Percentiles rank a stretch among this genome's conserved stretches.
Conservation (phyloP, 495 filamentous ascomycete genomes). For the Clohesyomyces aquaticus region DNA sequence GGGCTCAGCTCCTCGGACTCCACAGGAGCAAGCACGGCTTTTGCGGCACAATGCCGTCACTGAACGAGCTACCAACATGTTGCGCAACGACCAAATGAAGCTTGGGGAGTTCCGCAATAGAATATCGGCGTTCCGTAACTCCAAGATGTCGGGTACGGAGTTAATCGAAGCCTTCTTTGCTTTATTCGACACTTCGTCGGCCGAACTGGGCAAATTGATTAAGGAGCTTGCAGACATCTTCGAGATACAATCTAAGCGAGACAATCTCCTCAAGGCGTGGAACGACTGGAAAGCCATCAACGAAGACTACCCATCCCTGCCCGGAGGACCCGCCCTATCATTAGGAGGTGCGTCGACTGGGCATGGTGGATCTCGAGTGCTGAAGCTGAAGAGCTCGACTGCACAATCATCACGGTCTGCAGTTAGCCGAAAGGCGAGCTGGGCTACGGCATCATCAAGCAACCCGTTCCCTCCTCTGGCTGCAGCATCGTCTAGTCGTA, state of each 20-base stretch:
- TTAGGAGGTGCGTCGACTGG: slow-evolving; percentile 54
- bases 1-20: slow-evolving; percentile 50
- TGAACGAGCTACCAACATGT: slow-evolving; percentile 78
- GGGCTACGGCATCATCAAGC: slow-evolving; percentile 46
- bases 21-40: slow-evolving; percentile 78
- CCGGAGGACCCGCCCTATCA: slow-evolving; percentile 61
- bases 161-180: slow-evolving; percentile 82
- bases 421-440: slow-evolving; percentile 56
- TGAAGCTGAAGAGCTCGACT: slow-evolving; percentile 77
- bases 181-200: slow-evolving; percentile 77
- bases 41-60: slow-evolving; percentile 78
- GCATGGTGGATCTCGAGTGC: slow-evolving; percentile 62
- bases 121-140: slow-evolving; percentile 74
- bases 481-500: slow-evolving; percentile 41
- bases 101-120: slow-evolving; percentile 73
- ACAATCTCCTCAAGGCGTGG: slow-evolving; percentile 77
- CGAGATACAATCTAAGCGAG: slow-evolving; percentile 75
- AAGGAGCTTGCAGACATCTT: slow-evolving; percentile 94
- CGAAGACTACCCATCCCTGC: slow-evolving; percentile 92
- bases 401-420: slow-evolving; percentile 70
- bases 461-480: slow-evolving; percentile 45
- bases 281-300: slow-evolving; percentile 93
- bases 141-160: slow-evolving; percentile 66
- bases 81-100: slow-evolving; percentile 73
- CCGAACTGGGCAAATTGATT: slow-evolving; percentile 83